Evolutionary conservation across 225 moss, liverwort and hornwort species (phyloP).

Genomic region (Lunularia cruciata): DNA sequence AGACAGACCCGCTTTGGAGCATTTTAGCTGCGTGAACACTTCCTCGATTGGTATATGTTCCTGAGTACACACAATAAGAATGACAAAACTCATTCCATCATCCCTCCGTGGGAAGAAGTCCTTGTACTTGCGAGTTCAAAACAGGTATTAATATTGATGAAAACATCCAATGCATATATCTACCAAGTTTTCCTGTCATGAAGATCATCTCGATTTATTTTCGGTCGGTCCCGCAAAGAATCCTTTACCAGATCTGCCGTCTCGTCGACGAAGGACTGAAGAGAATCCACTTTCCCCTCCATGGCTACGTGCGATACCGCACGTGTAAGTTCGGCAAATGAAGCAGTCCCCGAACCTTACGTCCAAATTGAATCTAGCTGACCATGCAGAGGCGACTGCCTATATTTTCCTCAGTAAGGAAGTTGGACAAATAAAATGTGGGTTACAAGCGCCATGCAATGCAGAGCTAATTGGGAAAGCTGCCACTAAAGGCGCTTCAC

Average conservation of each 20-base stretch:
- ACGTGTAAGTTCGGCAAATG: background rate
- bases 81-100: background rate
- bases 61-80: constrained; percentile 31
- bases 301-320: background rate
- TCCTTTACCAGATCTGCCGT: background rate
- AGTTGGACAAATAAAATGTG: background rate
- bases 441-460: background rate
- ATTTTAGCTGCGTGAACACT: constrained; percentile 76
- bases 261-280: background rate
- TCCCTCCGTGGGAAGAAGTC: background rate
- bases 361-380: no score
- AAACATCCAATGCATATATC: background rate
- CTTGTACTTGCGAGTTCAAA: no score
- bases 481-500: background rate
- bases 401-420: background rate
- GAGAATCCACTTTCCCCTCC: background rate
- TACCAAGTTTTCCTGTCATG: no score
- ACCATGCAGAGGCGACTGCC: background rate
- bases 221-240: background rate
- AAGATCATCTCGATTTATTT: background rate
- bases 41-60: constrained; percentile 71
- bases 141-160: background rate
- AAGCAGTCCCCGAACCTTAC: no score
- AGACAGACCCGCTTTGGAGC: constrained; percentile 58
- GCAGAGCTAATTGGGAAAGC: background rate